These are phyloP conservation scores for Phaeosphaeriaceae sp. DNA, from an alignment of 2,329 filamentous ascomycete species.

Conservation along the genomic window DNA sequence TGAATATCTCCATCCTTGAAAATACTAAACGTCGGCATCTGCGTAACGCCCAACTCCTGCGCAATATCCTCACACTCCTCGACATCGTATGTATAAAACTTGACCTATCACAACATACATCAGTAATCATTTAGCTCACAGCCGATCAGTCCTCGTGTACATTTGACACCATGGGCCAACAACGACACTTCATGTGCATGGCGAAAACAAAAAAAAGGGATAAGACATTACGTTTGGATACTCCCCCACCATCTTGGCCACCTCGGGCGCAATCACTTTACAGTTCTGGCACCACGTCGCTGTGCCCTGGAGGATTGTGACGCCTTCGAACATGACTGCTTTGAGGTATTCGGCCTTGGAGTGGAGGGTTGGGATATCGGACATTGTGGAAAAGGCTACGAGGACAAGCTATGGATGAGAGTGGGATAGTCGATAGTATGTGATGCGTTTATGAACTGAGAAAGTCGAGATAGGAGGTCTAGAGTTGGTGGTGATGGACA, in stretches of 20 bases:
- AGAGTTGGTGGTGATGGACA: not conserved
- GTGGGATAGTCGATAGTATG: no score
- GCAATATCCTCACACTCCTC: conserved; percentile 41
- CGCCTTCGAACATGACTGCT: conserved; percentile 39
- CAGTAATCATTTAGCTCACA: no score
- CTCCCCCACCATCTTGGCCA: conserved; percentile 32
- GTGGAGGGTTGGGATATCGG: conserved; percentile 32
- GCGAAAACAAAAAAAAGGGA: not conserved
- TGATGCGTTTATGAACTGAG: no score
- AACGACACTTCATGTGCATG: no score
- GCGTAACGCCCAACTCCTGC: conserved; percentile 36
- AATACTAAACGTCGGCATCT: conserved; percentile 38
- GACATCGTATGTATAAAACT: conserved; percentile 41
- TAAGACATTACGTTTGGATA: conserved; percentile 32
- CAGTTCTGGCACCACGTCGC: conserved; percentile 41
- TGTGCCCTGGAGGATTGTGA: conserved; percentile 41
- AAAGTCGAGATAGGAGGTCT: not conserved
- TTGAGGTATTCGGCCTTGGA: conserved; percentile 37
- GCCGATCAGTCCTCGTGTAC: no score
- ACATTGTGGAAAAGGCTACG: no score
- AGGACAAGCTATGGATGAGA: no score
- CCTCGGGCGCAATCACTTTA: conserved; percentile 36
- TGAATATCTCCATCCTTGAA: conserved; percentile 42
- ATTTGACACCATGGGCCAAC: no score
- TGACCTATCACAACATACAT: conserved; percentile 12